Base-by-base conservation (phyloP, 305 asterid genomes). In the Fraxinus floribunda region DNA sequence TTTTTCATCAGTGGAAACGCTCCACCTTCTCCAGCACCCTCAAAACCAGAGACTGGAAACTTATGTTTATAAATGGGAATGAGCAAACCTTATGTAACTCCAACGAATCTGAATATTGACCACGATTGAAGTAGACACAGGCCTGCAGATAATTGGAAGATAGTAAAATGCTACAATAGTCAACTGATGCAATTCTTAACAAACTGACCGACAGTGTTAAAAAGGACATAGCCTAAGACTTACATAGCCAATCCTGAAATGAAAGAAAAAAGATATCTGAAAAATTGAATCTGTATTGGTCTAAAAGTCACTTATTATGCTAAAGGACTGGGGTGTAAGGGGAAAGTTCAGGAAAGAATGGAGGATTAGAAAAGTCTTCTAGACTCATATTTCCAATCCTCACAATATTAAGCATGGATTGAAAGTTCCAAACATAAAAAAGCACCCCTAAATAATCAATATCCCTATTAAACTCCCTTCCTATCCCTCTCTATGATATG, bases 41-140 rank as follows among this genome's bases (percentile, higher is more conserved):
- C 80, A 13, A 39, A 64, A 26, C 26, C 8, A 80, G 84, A 71
- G 44, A 57, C 68, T 41, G 78, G 75, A 75, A 75, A 77, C 57
- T 44, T 74, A 71, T 76, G 76, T 80, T 66, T 70, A 60, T 34
- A 81, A 72, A 83, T 15, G 78, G 32, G 73, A 79, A 79, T 30
- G 13, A 81, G 81, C 82, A 36, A 88, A 94, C 99, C 99, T 96
- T 96, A 85, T 94, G 94, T 81, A 93, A 85, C 87, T 89, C 98
- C 86, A 96, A 87, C 34, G 99, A 91, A 68, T 96, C 98, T 57
- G 97, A 78, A 91, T 89, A 94, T 82, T 93, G 90, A 85, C 98
- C 94, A 10, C 97, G 97, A 82, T 86, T 90, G 75, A 96, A 96
- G 89, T 93, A 98, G 83, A 94, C 98, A 83, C 98, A 96, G 66